Evolutionary conservation across 2,329 filamentous ascomycete genomes (phyloP).

Genomic region (Ophiosphaerella herpotricha): DNA sequence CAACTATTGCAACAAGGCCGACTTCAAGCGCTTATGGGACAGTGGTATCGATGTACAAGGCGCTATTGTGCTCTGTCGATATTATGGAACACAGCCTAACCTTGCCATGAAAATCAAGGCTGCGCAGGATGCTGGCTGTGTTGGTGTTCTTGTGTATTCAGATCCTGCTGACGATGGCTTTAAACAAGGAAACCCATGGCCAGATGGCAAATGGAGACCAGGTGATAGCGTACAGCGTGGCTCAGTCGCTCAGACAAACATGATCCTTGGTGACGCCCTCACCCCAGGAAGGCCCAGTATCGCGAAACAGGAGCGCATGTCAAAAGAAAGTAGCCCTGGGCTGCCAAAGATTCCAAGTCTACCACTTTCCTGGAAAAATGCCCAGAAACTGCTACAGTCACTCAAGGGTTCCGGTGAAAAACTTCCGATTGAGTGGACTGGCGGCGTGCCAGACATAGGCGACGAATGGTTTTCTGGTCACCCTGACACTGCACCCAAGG

Average conservation of each 20-base stretch:
- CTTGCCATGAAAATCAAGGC: conserved; percentile 84
- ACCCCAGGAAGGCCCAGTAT: conserved; percentile 84
- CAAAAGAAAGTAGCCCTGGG: conserved; percentile 70
- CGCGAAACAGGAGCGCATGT: conserved; percentile 67
- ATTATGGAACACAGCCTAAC: conserved; percentile 75
- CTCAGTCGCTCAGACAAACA: conserved; percentile 77
- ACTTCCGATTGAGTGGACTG: conserved; percentile 73
- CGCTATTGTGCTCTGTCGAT: conserved; percentile 81
- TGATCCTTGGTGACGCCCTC: conserved; percentile 87
- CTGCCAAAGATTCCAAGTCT: conserved; percentile 86
- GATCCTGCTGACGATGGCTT: conserved; percentile 88
- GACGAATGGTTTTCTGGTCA: conserved; percentile 86
- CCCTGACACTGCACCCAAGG: conserved; percentile 67
- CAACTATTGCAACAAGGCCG: conserved; percentile 84
- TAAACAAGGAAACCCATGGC: conserved; percentile 70
- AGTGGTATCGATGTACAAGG: conserved; percentile 75
- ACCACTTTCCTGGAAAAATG: conserved; percentile 87
- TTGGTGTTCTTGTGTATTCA: conserved; percentile 88
- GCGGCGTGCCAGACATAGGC: conserved; percentile 72
- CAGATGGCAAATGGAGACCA: conserved; percentile 79
- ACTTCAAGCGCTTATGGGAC: conserved; percentile 75
- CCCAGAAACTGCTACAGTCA: conserved; percentile 74
- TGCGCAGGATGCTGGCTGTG: conserved; percentile 83
- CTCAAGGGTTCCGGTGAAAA: conserved; percentile 75
- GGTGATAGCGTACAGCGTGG: conserved; percentile 82